Base-by-base conservation (phyloP, 2,329 filamentous ascomycete species). In the Xylariales sp. region DNA sequence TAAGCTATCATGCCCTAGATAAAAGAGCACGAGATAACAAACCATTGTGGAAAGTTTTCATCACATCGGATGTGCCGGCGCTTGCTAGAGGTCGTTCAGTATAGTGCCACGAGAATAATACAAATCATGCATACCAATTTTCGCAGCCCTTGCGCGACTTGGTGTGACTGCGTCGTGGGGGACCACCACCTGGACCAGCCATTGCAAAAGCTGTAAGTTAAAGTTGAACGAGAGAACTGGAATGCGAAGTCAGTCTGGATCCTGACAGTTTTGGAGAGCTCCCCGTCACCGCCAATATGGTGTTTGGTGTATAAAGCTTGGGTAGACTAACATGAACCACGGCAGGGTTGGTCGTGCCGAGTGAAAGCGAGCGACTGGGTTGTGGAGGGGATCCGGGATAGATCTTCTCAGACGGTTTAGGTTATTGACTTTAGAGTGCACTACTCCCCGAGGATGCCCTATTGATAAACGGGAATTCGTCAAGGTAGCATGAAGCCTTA, bases 121-220 rank as follows among this genome's bases (percentile, higher is more conserved):
- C 8, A 34, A 14, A 32, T 35, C 20, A 46, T 41, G 58, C 68
- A 48, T 69, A 75, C 71, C 93, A 98, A 48, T 89, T 95, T 59
- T 94, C 91, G 76, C 93, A 98, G 49, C 93, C 93, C 71, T 96
- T 97, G 61, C 93, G 84, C 57, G 91, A 97, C 74, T 98, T 98
- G 63, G 93, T 98, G 73, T 98, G 93, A 73, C 91, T 82, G 66
- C 80, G 74, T 63, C 80, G 77, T 62, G 91, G 90, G 64, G 91
- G 90, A 73, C 91, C 91, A 75, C 89, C 89, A 68, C 90, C 90
- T 61, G 88, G 88, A 69, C 89, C 88, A 71, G 89, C 87, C 90
- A 96, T 96, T 75, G 64, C 62, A 55, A 56, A 32, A 51, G 52
- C 51, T 46, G 43, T 43, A 51, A 47, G 52, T 48, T 53, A 50